Evolutionary conservation across 1,284 basidiomycete species (phyloP), one percentile per base, ranked within the genome.

Genomic region (Schizophyllum amplum): DNA sequence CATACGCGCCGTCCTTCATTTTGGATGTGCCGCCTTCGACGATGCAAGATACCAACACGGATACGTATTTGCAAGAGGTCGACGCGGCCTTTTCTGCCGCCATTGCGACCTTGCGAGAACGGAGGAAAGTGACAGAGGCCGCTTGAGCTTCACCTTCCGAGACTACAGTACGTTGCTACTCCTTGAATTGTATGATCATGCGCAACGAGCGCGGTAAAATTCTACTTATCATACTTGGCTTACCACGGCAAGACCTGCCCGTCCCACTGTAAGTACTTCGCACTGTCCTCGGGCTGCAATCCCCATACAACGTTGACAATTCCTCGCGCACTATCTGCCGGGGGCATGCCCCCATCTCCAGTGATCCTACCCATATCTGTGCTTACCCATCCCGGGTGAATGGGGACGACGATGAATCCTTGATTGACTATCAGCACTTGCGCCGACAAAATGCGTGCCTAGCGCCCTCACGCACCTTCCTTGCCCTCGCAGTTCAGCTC

Each of bases 1-100:
- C 79, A 5, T 94, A 92, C 66, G 83, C 76, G 7, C 92, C 91
- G 0, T 86, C 85, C 0, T 94, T 94, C 66, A 86, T 81, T 0
- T 74, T 94, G 33, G 90, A 92, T 61, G 82, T 94, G 0, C 81
- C 84, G 0, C 65, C 76, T 55, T 87, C 90, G 2, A 84, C 82
- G 55, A 85, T 85, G 75, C 77, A 74, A 55, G 91, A 95, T 62
- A 76, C 81, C 55, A 95, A 94, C 62, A 79, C 78, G 0, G 71
- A 79, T 0, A 77, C 76, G 26, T 81, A 86, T 62, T 61, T 86
- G 21, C 57, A 62, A 9, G 62, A 64, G 15, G 64, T 84, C 6
- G 68, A 72, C 61, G 52, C 55, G 4, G 51, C 59, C 9, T 60
- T 62, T 17, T 46, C 56, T 1, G 11, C 33, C 33, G 17, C 13